A percentile compares a stretch with the other conserved stretches of the same genome.
Evolutionary conservation across 306 rosid genomes (phyloP).

Genomic region (Mimosa bimucronata): DNA sequence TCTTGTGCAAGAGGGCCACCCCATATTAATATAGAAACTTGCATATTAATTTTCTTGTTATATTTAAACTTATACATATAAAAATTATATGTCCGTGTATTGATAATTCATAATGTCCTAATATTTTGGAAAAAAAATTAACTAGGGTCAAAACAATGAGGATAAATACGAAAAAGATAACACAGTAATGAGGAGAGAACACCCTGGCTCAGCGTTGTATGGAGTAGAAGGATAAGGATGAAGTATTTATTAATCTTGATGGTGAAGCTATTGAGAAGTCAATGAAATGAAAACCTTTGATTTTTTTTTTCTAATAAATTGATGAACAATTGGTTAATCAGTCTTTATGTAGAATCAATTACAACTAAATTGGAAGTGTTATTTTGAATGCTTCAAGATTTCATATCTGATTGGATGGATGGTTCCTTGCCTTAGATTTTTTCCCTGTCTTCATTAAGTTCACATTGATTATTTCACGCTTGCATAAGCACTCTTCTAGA

Average conservation of each 20-base stretch:
- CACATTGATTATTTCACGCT: neutral
- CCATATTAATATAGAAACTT: too few species aligned
- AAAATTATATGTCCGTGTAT: too few species aligned
- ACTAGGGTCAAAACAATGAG: neutral
- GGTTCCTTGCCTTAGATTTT: neutral
- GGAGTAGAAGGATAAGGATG: neutral
- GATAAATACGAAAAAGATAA: too few species aligned
- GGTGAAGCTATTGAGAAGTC: neutral
- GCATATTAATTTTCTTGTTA: too few species aligned
- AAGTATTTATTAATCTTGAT: neutral
- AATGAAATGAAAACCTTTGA: neutral
- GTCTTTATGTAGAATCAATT: neutral
- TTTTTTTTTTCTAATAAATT: too few species aligned
- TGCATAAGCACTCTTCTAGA: conserved; percentile 1
- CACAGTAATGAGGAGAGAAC: too few species aligned
- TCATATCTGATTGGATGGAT: neutral
- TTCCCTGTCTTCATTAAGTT: neutral
- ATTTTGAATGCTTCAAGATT: neutral
- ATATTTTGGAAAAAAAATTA: too few species aligned
- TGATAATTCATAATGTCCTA: too few species aligned
- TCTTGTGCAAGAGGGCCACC: too few species aligned
- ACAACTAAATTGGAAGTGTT: neutral
- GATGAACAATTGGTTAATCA: neutral
- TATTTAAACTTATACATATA: too few species aligned
- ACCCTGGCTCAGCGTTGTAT: neutral